Conservation (phyloP, 1,139 yeast species). For the Casaregolazyma lundiana region DNA sequence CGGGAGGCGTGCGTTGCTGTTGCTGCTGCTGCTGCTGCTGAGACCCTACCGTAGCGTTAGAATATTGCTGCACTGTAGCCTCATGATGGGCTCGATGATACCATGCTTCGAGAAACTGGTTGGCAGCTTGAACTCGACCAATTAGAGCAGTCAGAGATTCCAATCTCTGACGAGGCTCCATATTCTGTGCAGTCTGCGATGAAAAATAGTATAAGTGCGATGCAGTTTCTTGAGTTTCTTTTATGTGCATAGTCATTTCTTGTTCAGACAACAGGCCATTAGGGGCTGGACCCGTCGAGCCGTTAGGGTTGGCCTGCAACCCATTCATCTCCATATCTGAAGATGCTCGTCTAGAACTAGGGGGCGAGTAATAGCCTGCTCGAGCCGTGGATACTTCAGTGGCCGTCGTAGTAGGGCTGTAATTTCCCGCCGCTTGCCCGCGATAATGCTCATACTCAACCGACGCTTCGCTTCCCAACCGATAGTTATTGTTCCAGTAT, state of each 20-base stretch:
- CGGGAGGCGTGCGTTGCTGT: conserved; percentile 12
- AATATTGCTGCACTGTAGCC: conserved; percentile 3
- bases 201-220: conserved; percentile 21
- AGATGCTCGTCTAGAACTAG: conserved; percentile 17
- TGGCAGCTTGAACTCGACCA: conserved; percentile 18
- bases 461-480: conserved; percentile 4
- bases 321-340: conserved; percentile 10
- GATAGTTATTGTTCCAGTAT: conserved; percentile 3
- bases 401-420: conserved; percentile 5
- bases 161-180: conserved; percentile 17
- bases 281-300: neutral
- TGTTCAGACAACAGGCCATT: conserved; percentile 1
- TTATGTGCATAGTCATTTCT: conserved; percentile 11
- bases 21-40: conserved; percentile 3
- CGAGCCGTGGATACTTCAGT: neutral
- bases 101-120: conserved; percentile 22
- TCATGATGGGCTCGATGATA: conserved; percentile 20
- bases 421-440: neutral
- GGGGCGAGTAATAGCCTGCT: conserved; percentile 18
- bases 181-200: conserved; percentile 13
- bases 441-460: conserved; percentile 3
- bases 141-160: conserved; percentile 21
- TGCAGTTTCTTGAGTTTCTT: conserved; percentile 23
- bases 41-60: neutral
- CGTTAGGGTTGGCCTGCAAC: conserved; percentile 1